Base-by-base conservation (phyloP, 306 rosid genomes). In the Crotalaria pallida region DNA sequence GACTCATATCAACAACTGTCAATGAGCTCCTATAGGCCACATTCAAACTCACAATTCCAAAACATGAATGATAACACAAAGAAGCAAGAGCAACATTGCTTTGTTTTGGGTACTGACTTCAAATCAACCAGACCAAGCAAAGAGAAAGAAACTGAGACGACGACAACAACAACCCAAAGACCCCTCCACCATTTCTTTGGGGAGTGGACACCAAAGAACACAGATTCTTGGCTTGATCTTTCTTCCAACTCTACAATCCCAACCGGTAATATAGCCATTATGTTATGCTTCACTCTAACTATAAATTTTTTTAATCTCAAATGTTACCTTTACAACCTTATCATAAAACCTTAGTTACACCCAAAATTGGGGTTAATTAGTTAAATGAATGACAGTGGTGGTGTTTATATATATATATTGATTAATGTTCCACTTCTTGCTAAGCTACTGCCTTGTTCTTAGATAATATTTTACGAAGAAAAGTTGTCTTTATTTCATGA, bases 211-310 rank as follows among this genome's bases (percentile, higher is more conserved):
- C 82, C 88, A 62, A 95, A 95, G 87, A 83, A 78, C 87, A 72
- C 97, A 15, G 96, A 91, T 64, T 86, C 96, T 53, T 95, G 97
- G 99, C 96, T 95, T 53, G 99, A 95, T 83, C 97, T 95, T 81
- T 89, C 99, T 61, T 82, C 97, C 82, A 87, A 83, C 86, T 87
- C 96, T 73, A 88, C 86, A 75, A 80, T 84, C 57, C 87, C 74
- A 29, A 43, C 75, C 56, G 90, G 92, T 82, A 69, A 80, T 48
- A 51, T 60, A 53, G 5, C 6, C 6, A 31, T 5, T 31, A 34
- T 52, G n/a, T n/a, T n/a, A 21, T 23, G 19, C 48, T 72, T 21
- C 16, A 1, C 8, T 4, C 41, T 74, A 31, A 27, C 41, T 57
- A 27, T 24, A 27, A 11, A 22, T n/a, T 1, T 34, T 41, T 29